Base-by-base conservation (phyloP, 257 asterid species). In the Ophiorrhiza pumila region DNA sequence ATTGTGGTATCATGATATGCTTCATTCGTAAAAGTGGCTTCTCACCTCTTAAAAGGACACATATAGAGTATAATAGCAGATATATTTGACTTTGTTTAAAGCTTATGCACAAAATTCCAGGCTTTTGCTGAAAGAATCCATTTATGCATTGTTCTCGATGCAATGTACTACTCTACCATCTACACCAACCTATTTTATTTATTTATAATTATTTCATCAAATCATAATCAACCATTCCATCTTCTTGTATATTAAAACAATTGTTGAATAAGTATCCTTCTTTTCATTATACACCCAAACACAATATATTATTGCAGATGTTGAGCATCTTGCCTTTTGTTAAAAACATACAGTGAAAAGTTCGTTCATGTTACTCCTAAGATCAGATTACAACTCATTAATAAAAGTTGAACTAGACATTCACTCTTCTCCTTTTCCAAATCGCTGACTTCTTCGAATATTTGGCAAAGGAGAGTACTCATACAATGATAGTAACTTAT, bases 31-130 rank as follows among this genome's bases (percentile, higher is more conserved):
- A 25, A 18, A 15, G 74, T 71, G 65, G 70, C 41, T 69, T 68
- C 68, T 71, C 78, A 74, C 80, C 71, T 78, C 69, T 68, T 37
- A 73, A 77, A 76, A 27, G 34, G 50, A 27, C 57, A 43, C 17
- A 61, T 13, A 71, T 39, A 59, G 47, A 59, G 47, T 68, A 72
- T 31, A 20, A 27, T n/a, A n/a, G 39, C 65, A 67, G 52, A 75
- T 31, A 53, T 61, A 68, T 35, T 78, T 71, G 80, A 78, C 76
- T 35, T n/a, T 61, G 1, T 15, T 3, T 60, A 74, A 66, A n/a
- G 32, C 23, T 42, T 45, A n/a, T 76, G 72, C 20, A 31, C 45
- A 42, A 41, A 32, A 13, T 55, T 63, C 49, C 15, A 18, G 34
- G 55, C 71, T 58, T 61, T 65, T 68, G 45, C n/a, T 5, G 45